These are phyloP conservation scores for Juncus effusus DNA, from an alignment of 176 grass and related monocot species.

Conservation along the genomic window DNA sequence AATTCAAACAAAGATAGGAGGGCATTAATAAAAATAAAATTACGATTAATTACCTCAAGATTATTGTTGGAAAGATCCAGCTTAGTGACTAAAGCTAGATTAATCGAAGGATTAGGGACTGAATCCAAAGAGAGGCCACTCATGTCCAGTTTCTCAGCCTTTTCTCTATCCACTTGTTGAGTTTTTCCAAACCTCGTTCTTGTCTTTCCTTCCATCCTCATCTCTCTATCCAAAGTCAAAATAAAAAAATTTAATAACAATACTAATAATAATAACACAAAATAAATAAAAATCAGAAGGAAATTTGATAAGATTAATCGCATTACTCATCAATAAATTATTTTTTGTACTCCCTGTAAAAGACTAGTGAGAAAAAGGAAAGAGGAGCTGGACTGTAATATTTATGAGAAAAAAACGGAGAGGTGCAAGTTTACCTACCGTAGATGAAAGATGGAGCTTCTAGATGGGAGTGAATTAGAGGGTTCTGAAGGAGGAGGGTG, in stretches of 20 bases:
- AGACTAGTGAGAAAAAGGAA: not conserved
- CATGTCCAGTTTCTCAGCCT: conserved; percentile 68
- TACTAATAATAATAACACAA: not conserved
- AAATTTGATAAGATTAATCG: conserved; percentile 5
- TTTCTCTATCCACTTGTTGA: conserved; percentile 34
- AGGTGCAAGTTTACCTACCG: not conserved
- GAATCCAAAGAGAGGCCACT: conserved; percentile 68
- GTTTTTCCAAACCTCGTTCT: conserved; percentile 36
- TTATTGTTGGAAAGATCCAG: conserved; percentile 96
- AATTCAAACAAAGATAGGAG: not conserved
- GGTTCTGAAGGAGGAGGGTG: too few relatives aligned
- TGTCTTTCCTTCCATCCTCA: conserved; percentile 21
- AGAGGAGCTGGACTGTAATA: not conserved
- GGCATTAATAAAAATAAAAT: conserved; percentile 11
- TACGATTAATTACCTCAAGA: conserved; percentile 44
- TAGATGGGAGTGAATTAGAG: too few relatives aligned
- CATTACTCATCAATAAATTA: not conserved
- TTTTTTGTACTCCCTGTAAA: not conserved
- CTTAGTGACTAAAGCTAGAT: conserved; percentile 61
- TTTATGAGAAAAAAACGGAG: not conserved
- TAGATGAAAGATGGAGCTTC: too few relatives aligned
- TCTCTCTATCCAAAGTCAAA: conserved; percentile 13
- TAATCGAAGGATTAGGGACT: conserved; percentile 60
- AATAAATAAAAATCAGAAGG: not conserved
- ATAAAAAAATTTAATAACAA: not conserved